Evolutionary conservation across 352 stramenopile genomes (phyloP), one percentile per base, ranked within the genome.

Genomic region (Aphanomyces cochlioides): DNA sequence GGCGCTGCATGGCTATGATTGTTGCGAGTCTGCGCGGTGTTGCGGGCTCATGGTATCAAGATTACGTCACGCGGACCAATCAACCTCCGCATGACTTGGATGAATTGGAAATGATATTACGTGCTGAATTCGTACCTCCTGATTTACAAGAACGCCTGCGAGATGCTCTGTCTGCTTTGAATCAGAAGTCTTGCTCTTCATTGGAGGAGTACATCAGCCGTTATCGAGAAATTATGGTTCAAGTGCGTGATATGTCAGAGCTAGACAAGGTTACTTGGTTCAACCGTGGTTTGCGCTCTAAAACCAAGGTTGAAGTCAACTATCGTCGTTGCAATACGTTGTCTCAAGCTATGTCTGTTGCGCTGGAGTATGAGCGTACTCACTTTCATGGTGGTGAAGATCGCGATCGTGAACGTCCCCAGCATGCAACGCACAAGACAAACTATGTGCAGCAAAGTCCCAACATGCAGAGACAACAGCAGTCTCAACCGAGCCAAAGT

Each of bases 241-340:
- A 61, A 56, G 63, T 77, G n/a, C 68, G 47, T 15, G 69, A 77
- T 7, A 75, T 77, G 56, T 70, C 63, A 36, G 69, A 77, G 45
- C 56, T 77, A 50, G 69, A 77, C 69, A 69, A 69, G 48, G 58
- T 75, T n/a, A 77, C 56, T 58, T 71, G 64, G 47, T 77, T 73
- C 50, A 73, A 57, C 13, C 69, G 58, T 45, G 69, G 56, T 47
- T 43, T 77, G 0, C 36, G 68, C 7, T 48, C 39, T 38, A 50
- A 28, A 13, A 77, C 48, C 15, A 54, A 58, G 15, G 48, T 73
- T 28, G 67, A 77, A 71, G 56, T 75, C 56, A 47, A 75, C 54
- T 79, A 77, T 48, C 61, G 64, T 38, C 63, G 65, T 37, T 75
- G 67, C 67, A 67, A 13, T n/a, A 75, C 63, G 1, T 43, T 77